Conservation (phyloP, 192 early-diverging fungal species). For the Coemansia furcata region DNA sequence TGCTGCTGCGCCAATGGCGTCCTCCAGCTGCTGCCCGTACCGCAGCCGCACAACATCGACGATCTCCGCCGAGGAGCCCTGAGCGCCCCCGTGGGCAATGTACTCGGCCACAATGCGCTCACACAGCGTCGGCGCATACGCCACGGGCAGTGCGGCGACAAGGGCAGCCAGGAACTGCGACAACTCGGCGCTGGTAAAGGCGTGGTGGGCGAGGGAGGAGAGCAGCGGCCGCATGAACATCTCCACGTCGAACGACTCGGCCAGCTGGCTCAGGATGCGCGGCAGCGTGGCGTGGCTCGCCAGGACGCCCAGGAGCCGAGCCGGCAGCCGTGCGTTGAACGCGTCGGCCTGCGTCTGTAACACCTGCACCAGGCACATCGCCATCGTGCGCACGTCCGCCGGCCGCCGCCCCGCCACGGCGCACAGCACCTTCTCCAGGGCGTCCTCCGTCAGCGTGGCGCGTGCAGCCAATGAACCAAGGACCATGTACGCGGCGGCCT, state of each 20-base stretch:
- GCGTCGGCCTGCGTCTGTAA: slow-evolving; percentile 38
- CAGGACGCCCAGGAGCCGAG: slow-evolving; percentile 10
- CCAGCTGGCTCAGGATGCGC: slow-evolving; percentile 12
- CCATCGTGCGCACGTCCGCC: slow-evolving; percentile 24
- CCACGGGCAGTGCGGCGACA: slow-evolving; percentile 14
- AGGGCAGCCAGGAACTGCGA: slow-evolving; percentile 12
- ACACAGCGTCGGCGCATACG: slow-evolving; percentile 16
- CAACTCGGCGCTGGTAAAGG: slow-evolving; percentile 4
- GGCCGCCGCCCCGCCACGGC: slow-evolving; percentile 29
- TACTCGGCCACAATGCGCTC: slow-evolving; percentile 23
- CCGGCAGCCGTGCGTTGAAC: not conserved
- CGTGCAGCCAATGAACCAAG: slow-evolving; percentile 36
- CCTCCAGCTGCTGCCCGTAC: slow-evolving; percentile 31
- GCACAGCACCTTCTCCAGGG: slow-evolving; percentile 29
- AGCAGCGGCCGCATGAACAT: slow-evolving; percentile 25
- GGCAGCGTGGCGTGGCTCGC: slow-evolving; percentile 11
- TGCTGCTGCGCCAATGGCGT: slow-evolving; percentile 24
- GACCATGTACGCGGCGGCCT: slow-evolving; percentile 46
- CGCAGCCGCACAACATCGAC: slow-evolving; percentile 34
- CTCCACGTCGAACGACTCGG: slow-evolving; percentile 17
- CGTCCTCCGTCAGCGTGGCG: slow-evolving; percentile 24
- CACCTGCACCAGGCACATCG: slow-evolving; percentile 38
- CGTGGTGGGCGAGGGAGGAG: slow-evolving; percentile 17
- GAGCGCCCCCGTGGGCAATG: not conserved
- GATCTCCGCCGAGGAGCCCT: not conserved